Conservation (phyloP, 768 basidiomycete species). For the Gymnopilus dilepis region DNA sequence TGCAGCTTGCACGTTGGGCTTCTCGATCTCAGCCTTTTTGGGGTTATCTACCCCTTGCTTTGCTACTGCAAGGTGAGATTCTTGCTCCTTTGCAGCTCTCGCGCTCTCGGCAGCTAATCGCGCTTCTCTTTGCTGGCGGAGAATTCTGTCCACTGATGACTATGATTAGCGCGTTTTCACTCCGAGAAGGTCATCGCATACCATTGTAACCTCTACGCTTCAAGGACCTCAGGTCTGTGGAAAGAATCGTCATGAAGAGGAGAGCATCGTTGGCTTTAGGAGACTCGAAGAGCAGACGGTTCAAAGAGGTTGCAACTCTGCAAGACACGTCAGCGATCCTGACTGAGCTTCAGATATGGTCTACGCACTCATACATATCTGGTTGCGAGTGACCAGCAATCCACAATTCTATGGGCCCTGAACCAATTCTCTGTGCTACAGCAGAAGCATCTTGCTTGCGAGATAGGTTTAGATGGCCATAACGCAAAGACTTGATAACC, state of each 20-base stretch:
- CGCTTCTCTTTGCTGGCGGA: conserved; percentile 81
- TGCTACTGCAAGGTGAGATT: background rate
- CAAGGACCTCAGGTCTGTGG: conserved; percentile 84
- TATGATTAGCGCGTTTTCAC: conserved; percentile 16
- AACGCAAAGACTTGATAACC: conserved; percentile 64
- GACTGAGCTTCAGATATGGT: background rate
- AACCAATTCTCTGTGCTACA: conserved; percentile 57
- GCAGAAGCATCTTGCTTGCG: conserved; percentile 77
- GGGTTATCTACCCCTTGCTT: background rate
- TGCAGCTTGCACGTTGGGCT: conserved; percentile 14
- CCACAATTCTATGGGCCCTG: conserved; percentile 74
- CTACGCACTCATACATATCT: conserved; percentile 91
- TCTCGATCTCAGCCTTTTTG: conserved; percentile 6
- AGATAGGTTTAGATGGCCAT: conserved; percentile 52
- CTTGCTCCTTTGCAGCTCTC: conserved; percentile 32
- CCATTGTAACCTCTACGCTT: conserved; percentile 88
- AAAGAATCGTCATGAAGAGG: conserved; percentile 91
- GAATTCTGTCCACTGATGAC: conserved; percentile 81
- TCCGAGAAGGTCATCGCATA: conserved; percentile 31
- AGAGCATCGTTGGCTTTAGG: conserved; percentile 87
- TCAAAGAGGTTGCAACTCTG: conserved; percentile 86
- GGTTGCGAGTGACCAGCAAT: conserved; percentile 75
- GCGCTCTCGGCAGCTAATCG: conserved; percentile 57
- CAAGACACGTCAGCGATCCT: background rate
- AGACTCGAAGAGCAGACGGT: conserved; percentile 76